Percentiles rank a stretch among this genome's conserved stretches.
These are phyloP conservation scores for Ormosia emarginata DNA, from an alignment of 306 rosid genomes.

Conservation along the genomic window DNA sequence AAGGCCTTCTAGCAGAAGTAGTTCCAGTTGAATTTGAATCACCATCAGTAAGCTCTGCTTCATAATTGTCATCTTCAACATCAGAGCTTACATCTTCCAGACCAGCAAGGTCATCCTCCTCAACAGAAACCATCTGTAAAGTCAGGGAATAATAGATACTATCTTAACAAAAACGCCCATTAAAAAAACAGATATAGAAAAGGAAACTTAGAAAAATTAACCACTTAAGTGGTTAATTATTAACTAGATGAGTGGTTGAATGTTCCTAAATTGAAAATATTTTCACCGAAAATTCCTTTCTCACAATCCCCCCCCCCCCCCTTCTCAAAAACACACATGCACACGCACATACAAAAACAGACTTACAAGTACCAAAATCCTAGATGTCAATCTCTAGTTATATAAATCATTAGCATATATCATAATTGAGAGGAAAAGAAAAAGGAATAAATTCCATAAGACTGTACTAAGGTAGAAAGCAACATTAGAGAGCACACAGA, in stretches of 20 bases:
- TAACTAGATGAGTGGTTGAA: neutral
- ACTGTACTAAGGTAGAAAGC: neutral
- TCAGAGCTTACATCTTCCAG: constrained; percentile 95
- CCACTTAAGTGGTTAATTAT: neutral
- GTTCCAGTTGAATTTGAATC: constrained; percentile 73
- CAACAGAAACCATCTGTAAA: constrained; percentile 91
- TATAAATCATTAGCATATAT: neutral
- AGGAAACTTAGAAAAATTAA: neutral
- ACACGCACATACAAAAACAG: neutral
- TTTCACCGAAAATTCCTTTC: no score
- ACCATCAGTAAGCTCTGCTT: constrained; percentile 84
- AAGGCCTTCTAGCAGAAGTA: constrained; percentile 53
- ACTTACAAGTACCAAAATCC: neutral
- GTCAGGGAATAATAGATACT: constrained; percentile 6
- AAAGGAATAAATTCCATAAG: neutral
- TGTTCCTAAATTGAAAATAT: no score
- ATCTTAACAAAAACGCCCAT: neutral
- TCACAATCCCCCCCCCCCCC: neutral
- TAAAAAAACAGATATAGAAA: neutral
- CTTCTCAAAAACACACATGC: no score
- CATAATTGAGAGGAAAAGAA: neutral
- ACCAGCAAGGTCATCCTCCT: constrained; percentile 99
- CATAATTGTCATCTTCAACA: constrained; percentile 93
- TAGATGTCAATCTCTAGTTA: neutral
- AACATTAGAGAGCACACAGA: constrained; percentile 5